Percentiles rank a stretch among this genome's conserved stretches.
phyloP scores from a whole-genome alignment of 2,329 filamentous ascomycete species.

The Penicillium sp. region DNA sequence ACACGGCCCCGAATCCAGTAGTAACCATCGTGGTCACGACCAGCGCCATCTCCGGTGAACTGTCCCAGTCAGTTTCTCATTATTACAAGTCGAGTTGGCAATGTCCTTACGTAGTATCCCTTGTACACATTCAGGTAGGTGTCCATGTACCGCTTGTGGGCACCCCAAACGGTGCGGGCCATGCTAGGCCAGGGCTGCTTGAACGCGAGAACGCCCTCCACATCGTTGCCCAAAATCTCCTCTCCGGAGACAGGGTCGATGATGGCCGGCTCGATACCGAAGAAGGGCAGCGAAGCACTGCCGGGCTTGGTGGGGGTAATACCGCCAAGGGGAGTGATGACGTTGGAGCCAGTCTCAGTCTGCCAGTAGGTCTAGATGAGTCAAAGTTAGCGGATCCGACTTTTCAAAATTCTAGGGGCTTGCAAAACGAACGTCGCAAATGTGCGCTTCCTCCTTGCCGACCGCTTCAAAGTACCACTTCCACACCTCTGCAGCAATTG shows the following conservation, averaged over 20 bases:
- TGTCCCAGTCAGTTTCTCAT: slow-evolving; percentile 20
- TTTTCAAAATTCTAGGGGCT: neutral
- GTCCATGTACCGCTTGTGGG: slow-evolving; percentile 98
- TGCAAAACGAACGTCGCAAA: slow-evolving; percentile 79
- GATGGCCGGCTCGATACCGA: slow-evolving; percentile 95
- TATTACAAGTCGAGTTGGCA: slow-evolving; percentile 5
- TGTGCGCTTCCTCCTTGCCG: slow-evolving; percentile 87
- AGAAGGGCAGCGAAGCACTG: slow-evolving; percentile 94
- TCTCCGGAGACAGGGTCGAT: slow-evolving; percentile 94
- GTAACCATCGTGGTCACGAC: slow-evolving; percentile 95
- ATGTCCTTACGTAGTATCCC: slow-evolving; percentile 81
- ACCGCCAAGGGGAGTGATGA: slow-evolving; percentile 90
- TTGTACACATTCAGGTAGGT: slow-evolving; percentile 98
- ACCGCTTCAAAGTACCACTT: slow-evolving; percentile 99
- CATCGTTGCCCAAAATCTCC: slow-evolving; percentile 92
- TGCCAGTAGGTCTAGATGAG: slow-evolving; percentile 90
- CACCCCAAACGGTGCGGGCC: slow-evolving; percentile 96
- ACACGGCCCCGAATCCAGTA: slow-evolving; percentile 99
- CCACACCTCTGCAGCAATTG: slow-evolving; percentile 97
- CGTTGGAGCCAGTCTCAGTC: slow-evolving; percentile 96
- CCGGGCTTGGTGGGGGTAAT: slow-evolving; percentile 96
- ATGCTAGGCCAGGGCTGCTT: slow-evolving; percentile 99
- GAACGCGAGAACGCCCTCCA: slow-evolving; percentile 94
- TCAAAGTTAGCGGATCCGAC: slow-evolving; percentile 8
- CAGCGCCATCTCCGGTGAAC: slow-evolving; percentile 76